Percentiles rank a stretch among this genome's conserved stretches.
These are phyloP conservation scores for Grammothele lineata DNA, from an alignment of 768 basidiomycete species.

Conservation along the genomic window DNA sequence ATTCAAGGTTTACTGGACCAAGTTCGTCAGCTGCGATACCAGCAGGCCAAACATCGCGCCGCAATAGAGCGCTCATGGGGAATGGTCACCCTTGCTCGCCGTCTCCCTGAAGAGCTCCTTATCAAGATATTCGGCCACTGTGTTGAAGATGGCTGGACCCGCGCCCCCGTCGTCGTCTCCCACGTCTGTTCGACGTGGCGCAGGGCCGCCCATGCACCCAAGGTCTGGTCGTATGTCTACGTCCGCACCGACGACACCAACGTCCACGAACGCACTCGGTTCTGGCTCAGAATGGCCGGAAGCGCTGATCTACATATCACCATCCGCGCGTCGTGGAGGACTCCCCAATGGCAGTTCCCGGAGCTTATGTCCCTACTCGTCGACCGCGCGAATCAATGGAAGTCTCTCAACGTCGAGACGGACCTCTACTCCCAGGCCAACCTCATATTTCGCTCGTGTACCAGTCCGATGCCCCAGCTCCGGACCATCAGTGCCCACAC, in stretches of 20 bases:
- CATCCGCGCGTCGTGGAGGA: constrained; percentile 29
- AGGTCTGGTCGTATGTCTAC: constrained; percentile 55
- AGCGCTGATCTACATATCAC: constrained; percentile 42
- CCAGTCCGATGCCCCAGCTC: constrained; percentile 30
- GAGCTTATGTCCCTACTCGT: constrained; percentile 39
- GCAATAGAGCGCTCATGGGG: constrained; percentile 42
- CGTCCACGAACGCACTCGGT: constrained; percentile 37
- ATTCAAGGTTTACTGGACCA: constrained; percentile 37
- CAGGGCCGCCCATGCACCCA: constrained; percentile 44
- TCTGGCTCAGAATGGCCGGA: constrained; percentile 49
- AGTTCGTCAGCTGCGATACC: constrained; percentile 39
- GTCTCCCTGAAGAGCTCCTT: constrained; percentile 51
- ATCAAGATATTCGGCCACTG: constrained; percentile 51
- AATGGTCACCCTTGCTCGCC: constrained; percentile 50
- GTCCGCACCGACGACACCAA: constrained; percentile 43
- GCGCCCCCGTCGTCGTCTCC: constrained; percentile 50
- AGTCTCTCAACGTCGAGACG: constrained; percentile 37
- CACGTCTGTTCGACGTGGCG: constrained; percentile 61
- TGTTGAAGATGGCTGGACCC: constrained; percentile 46
- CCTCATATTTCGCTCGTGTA: constrained; percentile 35
- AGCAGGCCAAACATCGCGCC: constrained; percentile 38
- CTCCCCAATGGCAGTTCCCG: constrained; percentile 24
- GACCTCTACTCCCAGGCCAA: constrained; percentile 35
- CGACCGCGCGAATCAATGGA: constrained; percentile 40
- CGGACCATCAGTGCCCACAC: constrained; percentile 27